Evolutionary conservation across 2,329 filamentous ascomycete species (phyloP), one percentile per base, ranked within the genome.

Genomic region (Botrytis squamosa): DNA sequence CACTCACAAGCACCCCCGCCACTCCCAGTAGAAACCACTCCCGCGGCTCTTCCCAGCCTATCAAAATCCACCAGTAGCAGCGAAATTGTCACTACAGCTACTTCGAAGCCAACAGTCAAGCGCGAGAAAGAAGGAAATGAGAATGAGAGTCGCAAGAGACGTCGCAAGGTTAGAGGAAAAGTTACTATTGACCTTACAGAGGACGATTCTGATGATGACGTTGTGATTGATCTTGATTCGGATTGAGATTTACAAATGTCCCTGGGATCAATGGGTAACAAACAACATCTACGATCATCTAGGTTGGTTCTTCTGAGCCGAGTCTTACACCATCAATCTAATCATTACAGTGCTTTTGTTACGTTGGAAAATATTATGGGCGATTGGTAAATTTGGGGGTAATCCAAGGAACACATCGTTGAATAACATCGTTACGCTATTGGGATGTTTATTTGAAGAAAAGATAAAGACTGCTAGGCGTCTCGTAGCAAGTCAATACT

Each of bases 181-280:
- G 36, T 59, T 10, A 67, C 25, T 18, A 65, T 72, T n/a, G 63
- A 72, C 18, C 70, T 72, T 33, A 59, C 70, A 14, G 70, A 44
- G 1, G 29, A 66, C 14, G 25, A 71, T 25, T 52, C 59, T 3
- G 69, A 71, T 33, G 57, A 71, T 42, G 42, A 62, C 14, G 29
- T 71, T 40, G 40, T 63, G 16, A 42, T 71, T 18, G 9, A 71
- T 33, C 40, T 62, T 29, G 40, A 57, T 42, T 57, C 46, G 3
- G 38, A 57, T 57, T 68, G 46, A 49, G 22, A 38, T 38, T 18
- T 29, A 4, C 4, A 29, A 6, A 68, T 55, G 3, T 29, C n/a
- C 10, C 22, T 33, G 36, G 2, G 14, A 29, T 57, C 2, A 20
- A 29, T 40, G 25, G 38, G 66, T 18, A 68, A 4, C 33, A 10